Evolutionary conservation across 106 monocot genomes (phyloP), one percentile per base, ranked within the genome.

Genomic region (Phalaenopsis equestris): DNA sequence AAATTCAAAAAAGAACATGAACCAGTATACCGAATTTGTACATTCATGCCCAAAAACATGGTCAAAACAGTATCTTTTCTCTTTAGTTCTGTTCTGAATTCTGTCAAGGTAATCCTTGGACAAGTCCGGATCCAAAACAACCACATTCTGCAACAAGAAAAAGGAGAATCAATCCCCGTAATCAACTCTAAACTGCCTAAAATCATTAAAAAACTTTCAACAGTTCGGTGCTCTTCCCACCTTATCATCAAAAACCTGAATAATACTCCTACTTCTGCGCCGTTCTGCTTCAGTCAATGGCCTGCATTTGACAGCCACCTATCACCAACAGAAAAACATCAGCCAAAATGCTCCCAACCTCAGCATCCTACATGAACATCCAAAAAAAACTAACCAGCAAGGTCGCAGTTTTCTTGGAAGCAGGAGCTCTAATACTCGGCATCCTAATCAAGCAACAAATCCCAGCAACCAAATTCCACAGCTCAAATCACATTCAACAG

Each of bases 271-370:
- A 75, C 84, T 84, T 30, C 86, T 68, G 16, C 79, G 80, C 55
- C 84, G 67, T 75, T 99, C 98, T 43, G 47, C 78, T 37, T 83
- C 90, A 4, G 89, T 84, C 55, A 99, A 72, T 16, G 98, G 94
- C 83, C 92, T 92, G 81, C 98, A 99, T 77, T 99, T 99, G 75
- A 99, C 92, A 81, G 98, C 91, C 56, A 99, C 97, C 97, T 98
- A 78, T 58, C 85, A 43, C 30, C 73, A 78, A 24, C n/a, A 70
- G 30, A 86, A 76, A 45, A 43, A 23, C 2, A 42, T 74, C 80
- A 72, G 47, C 12, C 67, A 82, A 38, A 6, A 67, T 47, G 8
- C 74, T 39, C 15, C 42, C 43, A 45, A 42, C 74, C 15, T 74
- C 43, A 45, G 6, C 15, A 23, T 1, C 39, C 21, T 47, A 21